These are phyloP conservation scores for Vachellia collinsii DNA, from an alignment of 306 rosid genomes.

Conservation along the genomic window DNA sequence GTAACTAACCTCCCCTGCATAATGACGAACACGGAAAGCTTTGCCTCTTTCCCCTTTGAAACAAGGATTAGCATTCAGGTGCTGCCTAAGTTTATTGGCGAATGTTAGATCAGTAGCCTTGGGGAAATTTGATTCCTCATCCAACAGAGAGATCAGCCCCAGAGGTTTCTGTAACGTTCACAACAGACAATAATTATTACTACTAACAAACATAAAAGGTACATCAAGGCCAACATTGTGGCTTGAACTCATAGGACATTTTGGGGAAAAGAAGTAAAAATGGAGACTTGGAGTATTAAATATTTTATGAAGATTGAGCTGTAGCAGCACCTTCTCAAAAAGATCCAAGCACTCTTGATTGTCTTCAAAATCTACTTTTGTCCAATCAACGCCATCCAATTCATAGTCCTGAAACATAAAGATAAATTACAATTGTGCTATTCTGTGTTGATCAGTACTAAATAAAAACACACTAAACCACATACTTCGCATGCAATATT, in stretches of 20 bases:
- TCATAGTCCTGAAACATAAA: slow-evolving; percentile 76
- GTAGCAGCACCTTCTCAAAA: slow-evolving; percentile 77
- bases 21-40: slow-evolving; percentile 73
- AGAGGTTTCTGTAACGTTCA: slow-evolving; percentile 72
- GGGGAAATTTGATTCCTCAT: slow-evolving; percentile 80
- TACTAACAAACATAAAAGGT: slow-evolving; percentile 26
- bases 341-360: slow-evolving; percentile 93
- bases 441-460: slow-evolving; percentile 15
- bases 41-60: slow-evolving; percentile 87
- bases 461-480: background rate
- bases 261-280: slow-evolving; percentile 5
- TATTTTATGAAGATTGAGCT: slow-evolving; percentile 21
- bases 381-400: slow-evolving; percentile 83
- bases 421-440: slow-evolving; percentile 28
- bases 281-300: slow-evolving; percentile 12
- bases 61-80: slow-evolving; percentile 62
- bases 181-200: slow-evolving; percentile 30
- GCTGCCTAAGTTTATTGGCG: slow-evolving; percentile 82
- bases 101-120: slow-evolving; percentile 87
- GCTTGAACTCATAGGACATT: background rate
- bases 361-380: slow-evolving; percentile 85
- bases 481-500: slow-evolving; percentile 1
- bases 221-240: background rate
- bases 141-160: slow-evolving; percentile 80
- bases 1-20: slow-evolving; percentile 93